Base-by-base conservation (phyloP, 2,329 filamentous ascomycete genomes). In the Furcasterigmium furcatum region DNA sequence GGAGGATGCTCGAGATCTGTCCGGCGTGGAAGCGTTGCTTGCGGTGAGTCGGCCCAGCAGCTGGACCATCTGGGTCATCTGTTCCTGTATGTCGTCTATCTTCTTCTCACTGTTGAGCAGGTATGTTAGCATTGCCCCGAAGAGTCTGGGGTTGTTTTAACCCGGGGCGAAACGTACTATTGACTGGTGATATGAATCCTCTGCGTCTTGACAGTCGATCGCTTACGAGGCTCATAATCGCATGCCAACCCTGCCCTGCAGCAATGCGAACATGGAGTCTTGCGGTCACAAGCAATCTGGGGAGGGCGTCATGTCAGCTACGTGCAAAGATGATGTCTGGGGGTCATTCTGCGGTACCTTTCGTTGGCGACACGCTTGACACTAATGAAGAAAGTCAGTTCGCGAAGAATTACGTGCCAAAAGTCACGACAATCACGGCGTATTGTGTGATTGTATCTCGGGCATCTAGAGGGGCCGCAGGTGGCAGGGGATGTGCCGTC, bases 231-330 rank as follows among this genome's bases (percentile, higher is more conserved):
- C 9, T 38, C 45, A 25, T 50, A 50, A 10, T 22, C 45, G 35
- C 48, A 50, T 1, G 40, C 18, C 5, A 35, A 36, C 14, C 41
- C 42, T 13, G 43, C 42, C 9, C 34, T 41, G 18, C 25, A 24
- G 22, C 48, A 50, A 14, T 45, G 38, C 2, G 48, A 47, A 16
- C 48, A 50, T 19, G 48, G 48, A 18, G 39, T 34, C 6, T 32
- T 20, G 18, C 48, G 48, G n/a, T 47, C 36, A 4, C 48, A 50
- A 7, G 41, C 41, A 12, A 49, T 46, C 47, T 47, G 27, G 21
- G 30, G 6, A 18, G 20, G n/a, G 13, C 14, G 24, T 40, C 19
- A 38, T 9, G 22, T 34, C 42, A 36, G 32, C n/a, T n/a, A n/a
- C n/a, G n/a, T 20, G 24, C 14, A 18, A 24, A 38, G 9, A 14